These are phyloP conservation scores for Coprinopsis marcescibilis DNA, from an alignment of 768 basidiomycete genomes.

Conservation along the genomic window DNA sequence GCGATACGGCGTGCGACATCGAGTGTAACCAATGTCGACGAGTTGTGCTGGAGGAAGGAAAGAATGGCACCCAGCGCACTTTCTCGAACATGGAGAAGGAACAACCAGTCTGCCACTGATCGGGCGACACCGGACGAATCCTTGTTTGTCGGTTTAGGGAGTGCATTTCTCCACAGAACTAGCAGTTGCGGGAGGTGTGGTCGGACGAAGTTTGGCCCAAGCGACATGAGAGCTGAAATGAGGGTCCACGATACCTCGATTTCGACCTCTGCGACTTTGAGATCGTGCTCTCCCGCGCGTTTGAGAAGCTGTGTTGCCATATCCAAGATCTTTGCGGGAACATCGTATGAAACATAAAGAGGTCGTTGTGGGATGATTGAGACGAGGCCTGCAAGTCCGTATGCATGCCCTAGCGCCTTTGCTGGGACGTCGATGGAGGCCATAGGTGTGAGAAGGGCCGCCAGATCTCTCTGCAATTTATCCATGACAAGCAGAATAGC, in stretches of 20 bases:
- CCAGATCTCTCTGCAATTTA: constrained; percentile 78
- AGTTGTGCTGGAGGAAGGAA: constrained; percentile 81
- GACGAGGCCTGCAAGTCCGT: constrained; percentile 83
- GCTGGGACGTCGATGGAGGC: constrained; percentile 64
- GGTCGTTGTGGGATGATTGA: constrained; percentile 83
- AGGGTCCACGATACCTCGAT: constrained; percentile 94
- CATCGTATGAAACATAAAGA: constrained; percentile 91
- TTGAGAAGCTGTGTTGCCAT: constrained; percentile 88
- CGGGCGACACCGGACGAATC: constrained; percentile 61
- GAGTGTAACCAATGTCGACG: constrained; percentile 69
- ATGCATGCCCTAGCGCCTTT: constrained; percentile 81
- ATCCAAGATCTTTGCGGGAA: constrained; percentile 85
- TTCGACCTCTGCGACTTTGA: constrained; percentile 75
- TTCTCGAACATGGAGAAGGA: constrained; percentile 87
- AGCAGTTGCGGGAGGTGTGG: constrained; percentile 90
- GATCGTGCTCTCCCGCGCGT: constrained; percentile 84
- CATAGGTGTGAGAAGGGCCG: constrained; percentile 63
- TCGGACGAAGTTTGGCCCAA: constrained; percentile 91
- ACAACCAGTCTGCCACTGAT: constrained; percentile 78
- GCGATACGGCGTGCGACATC: constrained; percentile 89
- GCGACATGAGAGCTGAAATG: constrained; percentile 84
- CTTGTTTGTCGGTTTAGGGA: constrained; percentile 92
- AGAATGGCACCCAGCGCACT: constrained; percentile 85
- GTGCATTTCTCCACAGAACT: constrained; percentile 94
- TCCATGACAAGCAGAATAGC: constrained; percentile 73